A percentile compares a stretch with the other conserved stretches of the same genome.
Conservation (phyloP, 1,284 basidiomycete species). For the Ceratobasidium sp. region DNA sequence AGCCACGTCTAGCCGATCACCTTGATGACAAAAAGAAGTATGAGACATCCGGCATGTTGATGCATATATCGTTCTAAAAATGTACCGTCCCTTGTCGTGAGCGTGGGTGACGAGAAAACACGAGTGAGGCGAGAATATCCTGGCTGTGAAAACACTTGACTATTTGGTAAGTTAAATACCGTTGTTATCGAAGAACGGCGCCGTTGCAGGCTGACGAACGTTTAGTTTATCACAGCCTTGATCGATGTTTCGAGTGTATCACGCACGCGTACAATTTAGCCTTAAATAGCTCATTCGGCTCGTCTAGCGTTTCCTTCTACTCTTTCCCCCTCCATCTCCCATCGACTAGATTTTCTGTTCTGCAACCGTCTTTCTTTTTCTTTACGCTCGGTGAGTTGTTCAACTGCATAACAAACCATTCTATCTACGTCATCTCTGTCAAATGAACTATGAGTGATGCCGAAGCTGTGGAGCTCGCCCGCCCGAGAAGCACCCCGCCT, state of each 20-base stretch:
- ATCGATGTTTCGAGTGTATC: background rate
- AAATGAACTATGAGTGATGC: slow-evolving; percentile 1
- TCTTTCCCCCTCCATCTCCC: background rate
- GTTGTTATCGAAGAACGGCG: background rate
- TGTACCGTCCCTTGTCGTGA: background rate
- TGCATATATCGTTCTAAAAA: slow-evolving; percentile 16
- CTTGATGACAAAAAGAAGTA: slow-evolving; percentile 38
- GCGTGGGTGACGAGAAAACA: background rate
- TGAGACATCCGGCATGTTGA: background rate
- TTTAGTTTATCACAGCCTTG: no score
- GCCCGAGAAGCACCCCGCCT: slow-evolving; percentile 29
- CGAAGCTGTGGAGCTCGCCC: slow-evolving; percentile 32
- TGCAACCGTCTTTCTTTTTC: slow-evolving; percentile 9
- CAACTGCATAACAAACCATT: background rate
- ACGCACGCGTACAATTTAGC: background rate
- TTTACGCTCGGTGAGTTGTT: slow-evolving; percentile 33
- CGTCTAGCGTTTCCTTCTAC: no score
- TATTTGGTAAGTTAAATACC: no score
- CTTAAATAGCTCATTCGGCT: background rate
- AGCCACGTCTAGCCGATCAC: slow-evolving; percentile 27
- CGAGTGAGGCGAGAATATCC: background rate
- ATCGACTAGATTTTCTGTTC: background rate
- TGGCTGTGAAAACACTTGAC: background rate
- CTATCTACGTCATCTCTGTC: background rate
- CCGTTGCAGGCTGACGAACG: no score